phyloP scores from a whole-genome alignment of 306 rosid genomes.

The Leucaena leucocephala region DNA sequence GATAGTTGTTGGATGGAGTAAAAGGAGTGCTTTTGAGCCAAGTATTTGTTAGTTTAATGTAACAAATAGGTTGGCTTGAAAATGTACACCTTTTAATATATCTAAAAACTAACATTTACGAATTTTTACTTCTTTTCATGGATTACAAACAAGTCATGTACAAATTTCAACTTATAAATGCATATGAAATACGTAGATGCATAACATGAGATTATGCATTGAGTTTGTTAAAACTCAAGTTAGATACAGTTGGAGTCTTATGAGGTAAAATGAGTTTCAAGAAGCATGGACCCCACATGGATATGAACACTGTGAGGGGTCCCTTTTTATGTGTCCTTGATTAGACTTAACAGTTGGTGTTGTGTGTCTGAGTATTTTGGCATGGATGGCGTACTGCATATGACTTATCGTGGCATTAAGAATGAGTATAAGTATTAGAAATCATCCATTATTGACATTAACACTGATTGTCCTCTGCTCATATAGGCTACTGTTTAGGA shows the following conservation, averaged over 20 bases:
- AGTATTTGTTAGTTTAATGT: not conserved
- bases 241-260: not conserved
- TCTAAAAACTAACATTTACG: not conserved
- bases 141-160: not conserved
- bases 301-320: not conserved
- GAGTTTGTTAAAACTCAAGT: not conserved
- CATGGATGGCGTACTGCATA: not conserved
- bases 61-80: constrained; percentile 5
- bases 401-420: constrained; percentile 12
- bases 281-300: not conserved
- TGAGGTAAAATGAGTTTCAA: not conserved
- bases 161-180: not conserved
- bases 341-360: not conserved
- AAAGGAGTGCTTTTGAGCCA: constrained; percentile 9
- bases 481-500: constrained; percentile 20
- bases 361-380: constrained; percentile 16
- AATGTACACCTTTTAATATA: not conserved
- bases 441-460: constrained; percentile 2
- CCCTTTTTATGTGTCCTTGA: not conserved
- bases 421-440: not conserved
- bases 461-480: constrained; percentile 15
- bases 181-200: not conserved
- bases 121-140: not conserved
- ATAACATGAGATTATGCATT: not conserved
- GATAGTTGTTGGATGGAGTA: constrained; percentile 2